Conservation (phyloP, 192 early-diverging fungal genomes). For the Coemansia sp. region DNA sequence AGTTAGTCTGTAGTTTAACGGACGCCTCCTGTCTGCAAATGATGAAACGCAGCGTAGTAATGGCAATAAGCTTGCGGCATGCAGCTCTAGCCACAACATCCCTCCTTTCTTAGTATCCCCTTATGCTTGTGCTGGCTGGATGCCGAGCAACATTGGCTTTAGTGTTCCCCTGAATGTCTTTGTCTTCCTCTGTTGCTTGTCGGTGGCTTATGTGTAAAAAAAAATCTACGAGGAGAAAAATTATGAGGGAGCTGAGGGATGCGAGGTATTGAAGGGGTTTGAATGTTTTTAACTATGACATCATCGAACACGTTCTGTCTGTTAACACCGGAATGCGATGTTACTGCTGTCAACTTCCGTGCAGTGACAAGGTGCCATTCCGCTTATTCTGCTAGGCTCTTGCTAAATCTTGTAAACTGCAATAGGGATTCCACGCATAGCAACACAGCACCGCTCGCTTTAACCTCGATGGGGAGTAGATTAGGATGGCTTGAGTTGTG, state of each 20-base stretch:
- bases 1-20: not conserved
- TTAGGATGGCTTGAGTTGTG: not conserved
- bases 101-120: conserved; percentile 1
- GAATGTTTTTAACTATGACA: conserved; percentile 2
- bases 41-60: conserved; percentile 5
- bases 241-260: not conserved
- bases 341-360: not conserved
- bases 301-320: conserved; percentile 8
- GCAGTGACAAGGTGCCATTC: not conserved
- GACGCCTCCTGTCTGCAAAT: conserved; percentile 8
- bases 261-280: not conserved
- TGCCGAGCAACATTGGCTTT: not conserved
- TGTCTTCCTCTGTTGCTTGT: not conserved
- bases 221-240: not conserved
- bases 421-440: not conserved
- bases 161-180: not conserved
- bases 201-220: conserved; percentile 6
- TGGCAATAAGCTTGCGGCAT: conserved; percentile 1
- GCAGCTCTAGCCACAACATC: conserved; percentile 9
- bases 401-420: not conserved
- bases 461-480: not conserved
- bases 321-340: not conserved
- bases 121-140: not conserved
- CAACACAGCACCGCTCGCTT: not conserved
- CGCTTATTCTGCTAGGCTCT: not conserved